phyloP scores from a whole-genome alignment of 148 eudicot species.

The Beta vulgaris region DNA sequence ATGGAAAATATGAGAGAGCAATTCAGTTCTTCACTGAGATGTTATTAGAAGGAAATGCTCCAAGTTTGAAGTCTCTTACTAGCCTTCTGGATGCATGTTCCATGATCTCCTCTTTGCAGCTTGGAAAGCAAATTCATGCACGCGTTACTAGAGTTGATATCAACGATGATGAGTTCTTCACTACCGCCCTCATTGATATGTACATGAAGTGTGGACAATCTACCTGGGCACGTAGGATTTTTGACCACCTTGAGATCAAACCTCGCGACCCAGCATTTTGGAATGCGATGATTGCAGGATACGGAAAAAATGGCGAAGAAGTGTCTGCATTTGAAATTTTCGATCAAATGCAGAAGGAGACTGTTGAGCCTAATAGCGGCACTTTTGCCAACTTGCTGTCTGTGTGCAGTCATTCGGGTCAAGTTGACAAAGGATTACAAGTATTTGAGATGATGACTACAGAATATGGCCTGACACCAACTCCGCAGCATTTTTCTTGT shows the following conservation, averaged over 20 bases:
- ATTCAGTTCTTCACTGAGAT: conserved; percentile 58
- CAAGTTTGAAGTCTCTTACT: conserved; percentile 56
- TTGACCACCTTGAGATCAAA: conserved; percentile 43
- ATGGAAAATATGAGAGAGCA: conserved; percentile 55
- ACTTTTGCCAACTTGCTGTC: conserved; percentile 59
- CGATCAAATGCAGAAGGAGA: conserved; percentile 50
- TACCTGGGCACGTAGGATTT: conserved; percentile 44
- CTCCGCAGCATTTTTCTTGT: conserved; percentile 50
- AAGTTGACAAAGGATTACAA: conserved; percentile 51
- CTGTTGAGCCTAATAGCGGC: conserved; percentile 51
- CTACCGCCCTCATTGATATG: conserved; percentile 69
- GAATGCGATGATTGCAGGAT: conserved; percentile 87
- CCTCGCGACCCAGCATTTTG: conserved; percentile 64
- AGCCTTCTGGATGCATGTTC: conserved; percentile 69
- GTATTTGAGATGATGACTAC: conserved; percentile 51
- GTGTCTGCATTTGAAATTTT: conserved; percentile 61
- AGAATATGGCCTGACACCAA: conserved; percentile 50
- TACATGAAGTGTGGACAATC: conserved; percentile 76
- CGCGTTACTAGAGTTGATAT: conserved; percentile 42
- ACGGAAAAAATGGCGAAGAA: conserved; percentile 62
- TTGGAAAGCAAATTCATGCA: conserved; percentile 69
- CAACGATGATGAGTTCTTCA: conserved; percentile 48
- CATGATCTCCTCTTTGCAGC: conserved; percentile 34
- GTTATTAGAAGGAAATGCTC: conserved; percentile 39
- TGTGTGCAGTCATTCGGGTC: conserved; percentile 65